A percentile compares a stretch with the other conserved stretches of the same genome.
These are phyloP conservation scores for Paraphoma chrysanthemicola DNA, from an alignment of 2,329 filamentous ascomycete genomes.

Conservation along the genomic window DNA sequence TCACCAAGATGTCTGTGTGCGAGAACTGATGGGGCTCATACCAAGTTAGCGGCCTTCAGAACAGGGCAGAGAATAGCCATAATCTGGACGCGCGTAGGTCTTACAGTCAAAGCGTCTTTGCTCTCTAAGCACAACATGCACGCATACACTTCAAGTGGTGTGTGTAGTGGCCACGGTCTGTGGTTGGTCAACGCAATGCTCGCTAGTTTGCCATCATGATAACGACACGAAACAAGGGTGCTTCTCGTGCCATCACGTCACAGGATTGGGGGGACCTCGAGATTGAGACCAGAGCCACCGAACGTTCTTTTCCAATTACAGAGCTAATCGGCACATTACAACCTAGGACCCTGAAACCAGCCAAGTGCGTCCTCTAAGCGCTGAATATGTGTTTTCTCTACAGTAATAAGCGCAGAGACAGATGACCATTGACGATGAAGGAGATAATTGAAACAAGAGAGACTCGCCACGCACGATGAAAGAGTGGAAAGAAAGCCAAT, in stretches of 20 bases:
- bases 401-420: slow-evolving; percentile 20
- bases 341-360: slow-evolving; percentile 37
- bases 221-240: not conserved
- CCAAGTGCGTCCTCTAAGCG: slow-evolving; percentile 30
- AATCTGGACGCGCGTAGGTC: slow-evolving; percentile 9
- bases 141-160: slow-evolving; percentile 4
- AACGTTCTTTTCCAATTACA: slow-evolving; percentile 40
- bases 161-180: slow-evolving; percentile 9
- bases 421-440: slow-evolving; percentile 18
- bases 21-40: slow-evolving; percentile 4
- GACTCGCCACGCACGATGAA: slow-evolving; percentile 26
- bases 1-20: slow-evolving; percentile 1
- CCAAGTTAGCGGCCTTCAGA: not conserved
- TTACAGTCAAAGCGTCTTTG: slow-evolving; percentile 8
- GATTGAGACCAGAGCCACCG: slow-evolving; percentile 9
- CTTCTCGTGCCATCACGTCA: not conserved
- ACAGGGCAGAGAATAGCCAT: slow-evolving; percentile 9
- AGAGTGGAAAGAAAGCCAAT: slow-evolving; percentile 21
- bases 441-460: slow-evolving; percentile 30
- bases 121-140: slow-evolving; percentile 2
- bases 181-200: slow-evolving; percentile 11
- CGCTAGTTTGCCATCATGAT: slow-evolving; percentile 1
- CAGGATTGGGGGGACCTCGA: not conserved
- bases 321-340: slow-evolving; percentile 29
- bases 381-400: slow-evolving; percentile 23